Base-by-base conservation (phyloP, 176 grass and related monocot species). In the Carex scoparia region DNA sequence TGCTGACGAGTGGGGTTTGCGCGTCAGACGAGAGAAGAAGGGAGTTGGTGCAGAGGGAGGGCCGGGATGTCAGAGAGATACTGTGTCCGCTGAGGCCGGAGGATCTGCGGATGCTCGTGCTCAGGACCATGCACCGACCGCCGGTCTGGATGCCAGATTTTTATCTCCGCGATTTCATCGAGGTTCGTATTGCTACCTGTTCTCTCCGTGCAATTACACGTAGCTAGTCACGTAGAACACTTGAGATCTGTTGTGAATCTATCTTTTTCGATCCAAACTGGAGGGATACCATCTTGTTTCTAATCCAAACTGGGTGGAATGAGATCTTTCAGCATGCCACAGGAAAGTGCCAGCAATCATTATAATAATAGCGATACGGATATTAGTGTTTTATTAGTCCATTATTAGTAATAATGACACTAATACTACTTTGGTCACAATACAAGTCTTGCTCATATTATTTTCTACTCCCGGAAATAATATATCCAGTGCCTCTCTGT, bases 111-210 rank as follows among this genome's bases (percentile, higher is more conserved):
- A 16, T 71, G 14, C 96, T 99, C 19, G 28, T 99, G 1, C 85
- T 77, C 4, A 90, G 88, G 16, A 94, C 96, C 80, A 94, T 99
- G 96, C 81, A 95, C 87, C 91, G 93, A 18, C 91, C 88, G 37
- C 96, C 96, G 40, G 62, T 54, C 15, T 91, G 93, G 91, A 55
- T 99, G 87, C 93, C 93, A 6, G 88, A 91, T 76, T 94, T 95
- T 77, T 60, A 92, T 42, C 91, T 99, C 84, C 77, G 89, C 38
- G 96, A 98, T 49, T 95, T 95, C 88, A 92, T 98, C 69, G 44
- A 94, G 93, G 93, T 93, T 10, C 19, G 81, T 90, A 72, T 48
- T 61, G 6, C 65, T 12, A 44, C 51, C 9, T 7, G 23, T 32
- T 42, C 2, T 64, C 27, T 59, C 10, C 28, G 62, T 18, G 10